These are phyloP conservation scores for Thelonectria discophora DNA, from an alignment of 2,329 filamentous ascomycete genomes.

Conservation along the genomic window DNA sequence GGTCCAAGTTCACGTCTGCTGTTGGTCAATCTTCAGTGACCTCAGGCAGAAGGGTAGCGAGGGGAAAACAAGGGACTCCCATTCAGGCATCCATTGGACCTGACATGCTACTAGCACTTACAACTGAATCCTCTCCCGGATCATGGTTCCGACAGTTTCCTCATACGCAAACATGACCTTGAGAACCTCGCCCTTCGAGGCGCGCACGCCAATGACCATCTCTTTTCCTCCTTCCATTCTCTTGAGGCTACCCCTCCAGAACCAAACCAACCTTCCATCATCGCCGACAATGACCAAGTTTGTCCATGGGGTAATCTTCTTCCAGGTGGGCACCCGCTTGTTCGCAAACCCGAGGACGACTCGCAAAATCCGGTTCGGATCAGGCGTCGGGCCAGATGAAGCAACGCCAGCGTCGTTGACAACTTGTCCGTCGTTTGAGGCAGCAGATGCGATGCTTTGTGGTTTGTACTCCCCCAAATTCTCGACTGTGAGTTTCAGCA, in stretches of 20 bases:
- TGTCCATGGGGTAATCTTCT: slow-evolving; percentile 70
- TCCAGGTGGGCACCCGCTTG: slow-evolving; percentile 67
- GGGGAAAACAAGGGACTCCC: not conserved
- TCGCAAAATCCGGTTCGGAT: slow-evolving; percentile 58
- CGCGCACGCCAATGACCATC: slow-evolving; percentile 62
- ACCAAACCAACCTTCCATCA: slow-evolving; percentile 68
- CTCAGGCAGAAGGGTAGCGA: not conserved
- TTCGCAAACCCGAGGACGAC: slow-evolving; percentile 78
- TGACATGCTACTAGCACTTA: slow-evolving; percentile 17
- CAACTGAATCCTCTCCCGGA: slow-evolving; percentile 42
- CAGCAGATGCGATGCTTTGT: not conserved
- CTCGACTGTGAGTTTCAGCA: slow-evolving; percentile 54
- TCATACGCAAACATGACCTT: slow-evolving; percentile 84
- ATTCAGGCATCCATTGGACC: not conserved
- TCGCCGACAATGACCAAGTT: slow-evolving; percentile 76
- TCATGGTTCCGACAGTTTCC: slow-evolving; percentile 74
- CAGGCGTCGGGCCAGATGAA: not conserved
- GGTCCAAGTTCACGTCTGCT: not conserved
- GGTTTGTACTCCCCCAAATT: slow-evolving; percentile 37
- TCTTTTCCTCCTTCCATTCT: slow-evolving; percentile 69
- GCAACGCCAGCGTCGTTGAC: no score
- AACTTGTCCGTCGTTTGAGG: not conserved
- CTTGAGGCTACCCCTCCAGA: slow-evolving; percentile 68
- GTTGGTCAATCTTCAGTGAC: not conserved
- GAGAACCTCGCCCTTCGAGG: slow-evolving; percentile 63